Percentiles rank a stretch among this genome's conserved stretches.
Conservation (phyloP, 2,329 filamentous ascomycete species). For the Cladophialophora psammophila region DNA sequence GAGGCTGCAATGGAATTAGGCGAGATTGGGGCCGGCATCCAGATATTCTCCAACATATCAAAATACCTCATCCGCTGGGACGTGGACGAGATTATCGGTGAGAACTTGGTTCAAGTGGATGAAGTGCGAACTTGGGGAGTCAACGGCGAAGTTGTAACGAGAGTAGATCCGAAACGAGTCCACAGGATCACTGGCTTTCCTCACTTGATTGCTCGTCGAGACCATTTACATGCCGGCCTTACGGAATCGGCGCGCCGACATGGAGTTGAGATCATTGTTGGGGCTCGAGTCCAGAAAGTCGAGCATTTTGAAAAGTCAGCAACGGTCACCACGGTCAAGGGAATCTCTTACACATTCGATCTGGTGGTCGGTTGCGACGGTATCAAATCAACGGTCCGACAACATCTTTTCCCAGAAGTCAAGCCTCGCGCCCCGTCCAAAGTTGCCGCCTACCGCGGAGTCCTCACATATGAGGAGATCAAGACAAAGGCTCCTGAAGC, state of each 20-base stretch:
- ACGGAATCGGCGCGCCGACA: slow-evolving; percentile 24
- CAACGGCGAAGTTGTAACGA: slow-evolving; percentile 32
- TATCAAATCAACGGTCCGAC: slow-evolving; percentile 49
- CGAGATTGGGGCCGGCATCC: slow-evolving; percentile 48
- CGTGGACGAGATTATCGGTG: slow-evolving; percentile 50
- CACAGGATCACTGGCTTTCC: slow-evolving; percentile 20
- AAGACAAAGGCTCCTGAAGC: slow-evolving; percentile 48
- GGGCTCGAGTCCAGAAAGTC: slow-evolving; percentile 18
- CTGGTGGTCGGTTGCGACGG: slow-evolving; percentile 53
- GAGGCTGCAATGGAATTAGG: slow-evolving; percentile 27
- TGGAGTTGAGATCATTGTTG: slow-evolving; percentile 26
- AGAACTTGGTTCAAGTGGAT: slow-evolving; percentile 50
- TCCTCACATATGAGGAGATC: slow-evolving; percentile 41
- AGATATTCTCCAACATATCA: slow-evolving; percentile 53
- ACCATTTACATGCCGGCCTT: slow-evolving; percentile 27
- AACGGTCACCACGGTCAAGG: slow-evolving; percentile 29
- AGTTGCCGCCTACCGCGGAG: slow-evolving; percentile 17
- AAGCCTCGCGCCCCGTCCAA: slow-evolving; percentile 19
- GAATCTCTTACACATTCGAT: slow-evolving; percentile 44
- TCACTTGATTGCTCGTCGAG: slow-evolving; percentile 25
- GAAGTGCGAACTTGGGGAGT: slow-evolving; percentile 47
- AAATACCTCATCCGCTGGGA: slow-evolving; percentile 50
- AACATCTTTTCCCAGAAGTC: slow-evolving; percentile 47
- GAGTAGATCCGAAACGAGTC: slow-evolving; percentile 21
- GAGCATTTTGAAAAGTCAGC: slow-evolving; percentile 8